These are phyloP conservation scores for Diaporthe aspalathi DNA, from an alignment of 2,329 filamentous ascomycete genomes.

Conservation along the genomic window DNA sequence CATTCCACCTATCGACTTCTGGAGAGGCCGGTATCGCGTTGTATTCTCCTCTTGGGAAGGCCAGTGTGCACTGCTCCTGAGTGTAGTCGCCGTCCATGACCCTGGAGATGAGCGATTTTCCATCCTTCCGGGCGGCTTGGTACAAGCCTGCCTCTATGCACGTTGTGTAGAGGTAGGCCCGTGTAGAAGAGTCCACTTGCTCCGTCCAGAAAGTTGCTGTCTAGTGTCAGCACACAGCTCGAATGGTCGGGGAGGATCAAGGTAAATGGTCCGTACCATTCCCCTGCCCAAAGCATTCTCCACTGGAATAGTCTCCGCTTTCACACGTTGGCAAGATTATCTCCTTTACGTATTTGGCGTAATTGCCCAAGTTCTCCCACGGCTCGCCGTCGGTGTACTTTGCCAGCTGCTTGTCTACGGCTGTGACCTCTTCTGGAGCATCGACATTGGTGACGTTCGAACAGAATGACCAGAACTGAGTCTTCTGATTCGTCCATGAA, in stretches of 20 bases:
- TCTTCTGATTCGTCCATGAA: slow-evolving; percentile 58
- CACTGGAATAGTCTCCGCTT: slow-evolving; percentile 54
- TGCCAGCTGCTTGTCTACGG: slow-evolving; percentile 57
- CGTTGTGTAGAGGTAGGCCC: slow-evolving; percentile 63
- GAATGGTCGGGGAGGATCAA: not conserved
- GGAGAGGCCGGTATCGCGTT: slow-evolving; percentile 58
- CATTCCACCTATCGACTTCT: slow-evolving; percentile 55
- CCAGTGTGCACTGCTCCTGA: slow-evolving; percentile 67
- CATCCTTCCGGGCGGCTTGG: slow-evolving; percentile 57
- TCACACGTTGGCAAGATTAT: slow-evolving; percentile 56
- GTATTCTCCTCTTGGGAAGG: slow-evolving; percentile 59
- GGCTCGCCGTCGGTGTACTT: slow-evolving; percentile 61
- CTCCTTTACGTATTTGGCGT: slow-evolving; percentile 62
- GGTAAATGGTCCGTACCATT: not conserved
- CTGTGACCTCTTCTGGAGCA: slow-evolving; percentile 55
- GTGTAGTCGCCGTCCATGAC: slow-evolving; percentile 61
- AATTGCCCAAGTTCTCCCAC: slow-evolving; percentile 63
- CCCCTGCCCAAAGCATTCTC: slow-evolving; percentile 57
- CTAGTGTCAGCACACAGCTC: slow-evolving; percentile 39
- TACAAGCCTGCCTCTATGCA: slow-evolving; percentile 62
- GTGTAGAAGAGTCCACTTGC: slow-evolving; percentile 51
- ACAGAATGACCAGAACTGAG: slow-evolving; percentile 65
- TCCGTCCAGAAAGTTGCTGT: slow-evolving; percentile 56
- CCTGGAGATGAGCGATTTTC: slow-evolving; percentile 59
- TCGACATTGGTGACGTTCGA: slow-evolving; percentile 61